Evolutionary conservation across 2,329 filamentous ascomycete genomes (phyloP).

Genomic region (Neonectria neomacrospora): DNA sequence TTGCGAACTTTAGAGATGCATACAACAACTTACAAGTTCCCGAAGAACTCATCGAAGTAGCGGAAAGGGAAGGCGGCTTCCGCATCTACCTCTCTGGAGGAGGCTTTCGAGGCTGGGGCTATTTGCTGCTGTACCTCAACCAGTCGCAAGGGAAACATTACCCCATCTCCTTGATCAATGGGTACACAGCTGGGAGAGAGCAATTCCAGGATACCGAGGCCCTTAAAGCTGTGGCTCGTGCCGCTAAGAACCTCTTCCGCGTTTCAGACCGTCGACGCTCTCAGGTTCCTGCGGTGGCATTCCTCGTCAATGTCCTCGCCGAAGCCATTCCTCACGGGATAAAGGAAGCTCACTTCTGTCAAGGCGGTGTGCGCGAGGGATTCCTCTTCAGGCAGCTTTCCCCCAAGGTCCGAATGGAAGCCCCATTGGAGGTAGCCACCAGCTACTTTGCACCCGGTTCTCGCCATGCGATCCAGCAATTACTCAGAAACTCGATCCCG

Average conservation of each 20-base stretch:
- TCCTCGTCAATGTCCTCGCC: conserved; percentile 71
- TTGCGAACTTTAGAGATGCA: conserved; percentile 61
- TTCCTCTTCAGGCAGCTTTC: conserved; percentile 68
- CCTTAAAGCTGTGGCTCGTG: conserved; percentile 49
- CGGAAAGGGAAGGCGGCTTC: conserved; percentile 59
- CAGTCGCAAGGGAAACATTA: conserved; percentile 69
- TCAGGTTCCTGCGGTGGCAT: conserved; percentile 75
- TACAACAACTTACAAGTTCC: conserved; percentile 66
- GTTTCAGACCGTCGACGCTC: conserved; percentile 72
- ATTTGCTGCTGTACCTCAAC: conserved; percentile 69
- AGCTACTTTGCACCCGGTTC: conserved; percentile 61
- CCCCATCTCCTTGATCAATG: conserved; percentile 78
- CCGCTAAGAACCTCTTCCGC: conserved; percentile 62
- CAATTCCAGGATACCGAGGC: conserved; percentile 63
- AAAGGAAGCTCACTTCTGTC: conserved; percentile 73
- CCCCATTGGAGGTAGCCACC: conserved; percentile 71
- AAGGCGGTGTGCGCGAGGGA: conserved; percentile 77
- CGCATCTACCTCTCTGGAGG: conserved; percentile 76
- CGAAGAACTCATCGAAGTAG: conserved; percentile 56
- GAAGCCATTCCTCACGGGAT: conserved; percentile 69
- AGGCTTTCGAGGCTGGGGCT: conserved; percentile 78
- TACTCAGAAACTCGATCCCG: conserved; percentile 63
- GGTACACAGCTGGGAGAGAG: conserved; percentile 63
- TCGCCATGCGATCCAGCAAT: conserved; percentile 55
- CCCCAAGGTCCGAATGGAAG: conserved; percentile 57